A percentile compares a stretch with the other conserved stretches of the same genome.
These are phyloP conservation scores for Priceomyces haplophilus DNA, from an alignment of 805 yeast genomes.

Conservation along the genomic window DNA sequence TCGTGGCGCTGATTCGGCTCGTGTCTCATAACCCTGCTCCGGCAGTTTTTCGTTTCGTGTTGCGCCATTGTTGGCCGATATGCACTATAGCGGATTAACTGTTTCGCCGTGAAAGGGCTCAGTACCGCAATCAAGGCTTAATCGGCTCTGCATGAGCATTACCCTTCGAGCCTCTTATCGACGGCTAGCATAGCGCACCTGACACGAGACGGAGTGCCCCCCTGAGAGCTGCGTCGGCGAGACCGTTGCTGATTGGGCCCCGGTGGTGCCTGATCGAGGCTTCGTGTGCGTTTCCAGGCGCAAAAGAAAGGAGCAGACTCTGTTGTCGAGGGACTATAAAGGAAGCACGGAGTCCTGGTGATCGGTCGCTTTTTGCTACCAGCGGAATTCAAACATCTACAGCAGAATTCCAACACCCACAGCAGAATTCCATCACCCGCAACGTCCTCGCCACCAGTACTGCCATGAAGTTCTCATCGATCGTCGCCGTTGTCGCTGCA, in stretches of 20 bases:
- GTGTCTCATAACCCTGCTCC: neutral
- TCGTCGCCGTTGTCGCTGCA: neutral
- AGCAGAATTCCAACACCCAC: too few species aligned
- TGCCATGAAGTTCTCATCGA: constrained; percentile 1
- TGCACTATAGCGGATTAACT: neutral
- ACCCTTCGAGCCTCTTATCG: neutral
- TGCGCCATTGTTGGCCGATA: neutral
- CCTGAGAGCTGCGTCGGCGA: neutral
- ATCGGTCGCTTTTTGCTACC: neutral
- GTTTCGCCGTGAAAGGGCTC: neutral
- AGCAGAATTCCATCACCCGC: too few species aligned
- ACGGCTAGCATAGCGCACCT: neutral
- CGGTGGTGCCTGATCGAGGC: neutral
- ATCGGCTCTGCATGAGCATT: neutral
- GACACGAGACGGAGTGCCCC: neutral
- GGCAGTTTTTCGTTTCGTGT: neutral
- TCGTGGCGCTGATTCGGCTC: too few species aligned
- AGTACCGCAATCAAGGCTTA: neutral
- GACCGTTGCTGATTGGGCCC: neutral
- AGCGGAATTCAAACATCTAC: too few species aligned
- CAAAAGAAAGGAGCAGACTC: too few species aligned
- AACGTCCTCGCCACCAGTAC: too few species aligned
- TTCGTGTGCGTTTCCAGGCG: neutral
- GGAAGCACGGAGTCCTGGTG: neutral
- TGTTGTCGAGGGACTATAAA: neutral